These are phyloP conservation scores for Populus alba DNA, from an alignment of 345 rosid genomes.

Conservation along the genomic window DNA sequence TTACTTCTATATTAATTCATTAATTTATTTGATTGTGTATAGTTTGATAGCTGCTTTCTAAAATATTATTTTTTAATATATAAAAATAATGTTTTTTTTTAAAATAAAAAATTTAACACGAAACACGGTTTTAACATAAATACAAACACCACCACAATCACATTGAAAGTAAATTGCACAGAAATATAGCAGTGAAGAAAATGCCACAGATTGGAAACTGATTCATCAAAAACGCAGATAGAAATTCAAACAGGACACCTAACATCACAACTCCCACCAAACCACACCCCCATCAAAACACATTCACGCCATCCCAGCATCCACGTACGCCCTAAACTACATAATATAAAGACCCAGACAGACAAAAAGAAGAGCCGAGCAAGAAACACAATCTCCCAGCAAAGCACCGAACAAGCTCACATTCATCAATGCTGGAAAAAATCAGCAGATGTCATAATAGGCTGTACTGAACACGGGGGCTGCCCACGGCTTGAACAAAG, in stretches of 20 bases:
- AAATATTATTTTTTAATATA: too few species aligned
- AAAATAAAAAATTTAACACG: too few species aligned
- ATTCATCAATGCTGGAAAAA: conserved; percentile 24
- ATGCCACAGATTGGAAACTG: not conserved
- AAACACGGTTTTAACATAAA: too few species aligned
- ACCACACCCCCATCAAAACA: not conserved
- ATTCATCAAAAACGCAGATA: not conserved
- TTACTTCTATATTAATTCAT: too few species aligned
- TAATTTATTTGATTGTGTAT: too few species aligned
- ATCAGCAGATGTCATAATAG: conserved; percentile 51
- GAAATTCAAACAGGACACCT: too few species aligned
- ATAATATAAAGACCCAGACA: not conserved
- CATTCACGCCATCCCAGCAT: not conserved
- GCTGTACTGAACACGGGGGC: conserved; percentile 50
- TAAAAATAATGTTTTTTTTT: too few species aligned
- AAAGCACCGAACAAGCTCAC: not conserved
- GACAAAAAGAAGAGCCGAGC: not conserved
- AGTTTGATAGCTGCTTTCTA: too few species aligned
- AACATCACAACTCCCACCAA: not conserved
- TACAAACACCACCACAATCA: not conserved
- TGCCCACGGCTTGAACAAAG: conserved; percentile 59
- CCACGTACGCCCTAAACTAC: not conserved
- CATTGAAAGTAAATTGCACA: not conserved
- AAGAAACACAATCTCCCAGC: not conserved
- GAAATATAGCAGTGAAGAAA: not conserved